Base-by-base conservation (phyloP, 2,329 filamentous ascomycete genomes). In the Neopestalotiopsis sp. region DNA sequence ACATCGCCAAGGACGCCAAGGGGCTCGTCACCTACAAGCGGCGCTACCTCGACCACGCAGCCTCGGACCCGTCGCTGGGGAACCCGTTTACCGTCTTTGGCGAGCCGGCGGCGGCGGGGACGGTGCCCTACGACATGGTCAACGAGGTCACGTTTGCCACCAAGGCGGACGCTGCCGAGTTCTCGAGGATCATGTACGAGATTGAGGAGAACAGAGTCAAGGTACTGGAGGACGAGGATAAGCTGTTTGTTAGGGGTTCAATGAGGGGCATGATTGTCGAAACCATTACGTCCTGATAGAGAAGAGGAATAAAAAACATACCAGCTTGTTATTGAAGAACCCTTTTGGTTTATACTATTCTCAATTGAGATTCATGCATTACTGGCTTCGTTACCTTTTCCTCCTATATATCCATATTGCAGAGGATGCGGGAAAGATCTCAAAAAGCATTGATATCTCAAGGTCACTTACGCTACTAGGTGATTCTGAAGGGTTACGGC, bases 111-210 rank as follows among this genome's bases (percentile, higher is more conserved):
- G 57, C 66, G 17, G 66, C 32, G 28, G 56, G 56, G 20, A 63
- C 66, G 58, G 66, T 67, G n/a, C 66, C 57, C 5, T 67, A 67
- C 66, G 66, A 67, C 58, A 65, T 68, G 5, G 65, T 67, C 49
- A 67, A 67, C 20, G 65, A 67, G 49, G 65, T 67, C 13, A 67
- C 65, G 28, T 67, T 67, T 59, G 24, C 28, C 30, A 67, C 65
- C 14, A 67, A 38, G 28, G 49, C 28, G 30, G 65, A 67, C n/a
- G 65, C 65, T 5, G 65, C 14, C 30, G 65, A 34, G 14, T 67
- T 67, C 49, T 28, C 65, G 4, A 60, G 52, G n/a, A 56, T 59
- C 28, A 67, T 67, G 65, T 67, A 67, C 40, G 49, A 67, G 24
- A 40, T 40, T 4, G 49, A 60, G 30, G 49, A 59, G 20, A 60